phyloP scores from a whole-genome alignment of 345 rosid species.

The Salix koriyanagi region DNA sequence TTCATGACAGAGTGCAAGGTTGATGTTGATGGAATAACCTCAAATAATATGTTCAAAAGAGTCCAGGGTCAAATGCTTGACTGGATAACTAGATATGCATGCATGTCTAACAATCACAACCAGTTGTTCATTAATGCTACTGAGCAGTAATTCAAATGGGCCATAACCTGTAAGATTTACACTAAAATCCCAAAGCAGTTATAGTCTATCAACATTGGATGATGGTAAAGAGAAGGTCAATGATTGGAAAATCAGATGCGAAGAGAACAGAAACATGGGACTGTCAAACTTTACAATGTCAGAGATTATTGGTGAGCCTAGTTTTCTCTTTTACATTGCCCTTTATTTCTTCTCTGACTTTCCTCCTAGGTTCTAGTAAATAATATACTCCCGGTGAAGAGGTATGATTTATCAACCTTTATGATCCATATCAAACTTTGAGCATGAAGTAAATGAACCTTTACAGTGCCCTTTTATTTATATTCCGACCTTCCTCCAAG shows the following conservation, averaged over 20 bases:
- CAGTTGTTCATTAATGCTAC: background rate
- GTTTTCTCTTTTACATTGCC: too few species aligned
- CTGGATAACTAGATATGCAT: background rate
- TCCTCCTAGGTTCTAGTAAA: background rate
- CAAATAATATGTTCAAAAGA: background rate
- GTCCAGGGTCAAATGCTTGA: background rate
- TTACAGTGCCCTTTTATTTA: background rate
- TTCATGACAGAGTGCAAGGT: background rate
- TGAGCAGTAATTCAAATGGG: background rate
- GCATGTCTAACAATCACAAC: background rate
- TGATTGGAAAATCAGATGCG: background rate
- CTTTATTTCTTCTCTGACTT: background rate
- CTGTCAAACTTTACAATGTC: background rate
- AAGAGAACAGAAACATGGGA: background rate
- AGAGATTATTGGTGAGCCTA: too few species aligned
- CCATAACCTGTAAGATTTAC: background rate
- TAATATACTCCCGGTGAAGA: background rate
- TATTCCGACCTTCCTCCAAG: background rate
- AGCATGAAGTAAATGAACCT: background rate
- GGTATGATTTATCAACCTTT: background rate
- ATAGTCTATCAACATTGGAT: background rate
- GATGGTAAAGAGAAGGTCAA: background rate
- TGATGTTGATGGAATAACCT: background rate
- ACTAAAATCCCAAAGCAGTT: background rate
- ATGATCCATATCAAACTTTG: background rate